Evolutionary conservation across 768 basidiomycete species (phyloP).

Genomic region (Mycena floridula): DNA sequence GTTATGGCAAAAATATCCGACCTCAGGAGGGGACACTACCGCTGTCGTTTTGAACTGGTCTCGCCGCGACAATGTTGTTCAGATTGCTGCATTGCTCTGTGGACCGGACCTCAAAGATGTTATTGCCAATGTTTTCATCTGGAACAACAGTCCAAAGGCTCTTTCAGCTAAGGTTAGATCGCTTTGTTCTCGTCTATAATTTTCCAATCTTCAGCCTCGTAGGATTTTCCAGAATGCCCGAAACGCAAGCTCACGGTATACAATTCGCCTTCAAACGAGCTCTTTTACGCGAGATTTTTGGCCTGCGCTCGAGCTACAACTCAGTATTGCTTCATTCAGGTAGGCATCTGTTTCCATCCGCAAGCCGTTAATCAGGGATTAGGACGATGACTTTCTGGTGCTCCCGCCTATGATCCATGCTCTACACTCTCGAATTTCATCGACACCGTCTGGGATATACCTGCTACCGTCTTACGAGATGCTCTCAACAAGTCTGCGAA

Average conservation of each 20-base stretch:
- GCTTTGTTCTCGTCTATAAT: neutral
- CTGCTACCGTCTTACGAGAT: constrained; percentile 59
- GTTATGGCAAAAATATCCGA: neutral
- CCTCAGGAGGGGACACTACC: constrained; percentile 36
- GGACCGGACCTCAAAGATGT: constrained; percentile 34
- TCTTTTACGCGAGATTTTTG: constrained; percentile 57
- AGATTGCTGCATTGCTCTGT: constrained; percentile 50
- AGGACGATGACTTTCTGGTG: constrained; percentile 70
- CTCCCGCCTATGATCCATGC: constrained; percentile 48
- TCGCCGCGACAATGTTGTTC: constrained; percentile 52
- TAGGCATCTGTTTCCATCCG: constrained; percentile 12
- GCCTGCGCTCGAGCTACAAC: constrained; percentile 48
- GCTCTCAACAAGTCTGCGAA: constrained; percentile 46
- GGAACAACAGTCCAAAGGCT: constrained; percentile 53
- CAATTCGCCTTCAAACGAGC: constrained; percentile 51
- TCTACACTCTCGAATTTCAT: constrained; percentile 34
- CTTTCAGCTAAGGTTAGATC: constrained; percentile 36
- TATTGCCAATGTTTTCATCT: constrained; percentile 45
- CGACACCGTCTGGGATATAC: constrained; percentile 30
- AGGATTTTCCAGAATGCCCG: constrained; percentile 43
- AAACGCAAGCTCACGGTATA: constrained; percentile 39
- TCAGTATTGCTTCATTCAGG: constrained; percentile 59
- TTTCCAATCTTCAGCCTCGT: neutral
- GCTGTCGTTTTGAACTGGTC: constrained; percentile 66
- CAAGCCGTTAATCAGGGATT: neutral